Conservation (phyloP, 305 asterid genomes). For the Salvia sclarea region DNA sequence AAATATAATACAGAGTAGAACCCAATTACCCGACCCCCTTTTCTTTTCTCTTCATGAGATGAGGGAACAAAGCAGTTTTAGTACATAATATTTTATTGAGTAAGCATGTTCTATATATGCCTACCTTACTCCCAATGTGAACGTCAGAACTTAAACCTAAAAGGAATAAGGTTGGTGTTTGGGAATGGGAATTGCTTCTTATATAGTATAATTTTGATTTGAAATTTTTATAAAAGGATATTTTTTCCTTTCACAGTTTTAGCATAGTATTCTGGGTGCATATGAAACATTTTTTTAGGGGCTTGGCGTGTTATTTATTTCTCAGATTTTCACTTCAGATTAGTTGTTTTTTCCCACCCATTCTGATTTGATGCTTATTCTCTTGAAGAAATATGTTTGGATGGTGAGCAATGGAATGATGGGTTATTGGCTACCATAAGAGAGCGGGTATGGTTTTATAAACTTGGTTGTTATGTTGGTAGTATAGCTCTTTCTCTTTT, state of each 20-base stretch:
- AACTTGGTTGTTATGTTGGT: conserved; percentile 7
- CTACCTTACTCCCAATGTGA: not conserved
- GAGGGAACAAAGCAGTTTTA: not conserved
- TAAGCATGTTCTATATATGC: not conserved
- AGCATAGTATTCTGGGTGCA: conserved; percentile 2
- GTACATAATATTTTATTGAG: not conserved
- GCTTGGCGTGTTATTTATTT: conserved; percentile 17
- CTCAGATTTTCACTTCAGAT: not conserved
- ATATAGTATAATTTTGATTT: not conserved
- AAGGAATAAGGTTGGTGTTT: not conserved
- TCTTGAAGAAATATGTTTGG: conserved; percentile 78
- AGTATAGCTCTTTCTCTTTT: conserved; percentile 25
- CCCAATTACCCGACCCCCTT: no score
- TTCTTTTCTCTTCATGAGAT: not conserved
- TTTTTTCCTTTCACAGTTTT: not conserved
- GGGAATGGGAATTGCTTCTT: conserved; percentile 23
- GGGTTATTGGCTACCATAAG: conserved; percentile 91
- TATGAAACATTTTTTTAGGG: conserved; percentile 2
- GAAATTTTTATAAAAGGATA: conserved; percentile 20
- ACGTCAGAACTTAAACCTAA: not conserved
- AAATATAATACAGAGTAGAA: not conserved
- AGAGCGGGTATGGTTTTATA: conserved; percentile 70
- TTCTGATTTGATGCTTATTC: conserved; percentile 29
- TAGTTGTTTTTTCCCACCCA: conserved; percentile 1
- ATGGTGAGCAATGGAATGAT: conserved; percentile 98